phyloP scores from a whole-genome alignment of 1,139 yeast genomes.

The Yamadazyma jaroonii region DNA sequence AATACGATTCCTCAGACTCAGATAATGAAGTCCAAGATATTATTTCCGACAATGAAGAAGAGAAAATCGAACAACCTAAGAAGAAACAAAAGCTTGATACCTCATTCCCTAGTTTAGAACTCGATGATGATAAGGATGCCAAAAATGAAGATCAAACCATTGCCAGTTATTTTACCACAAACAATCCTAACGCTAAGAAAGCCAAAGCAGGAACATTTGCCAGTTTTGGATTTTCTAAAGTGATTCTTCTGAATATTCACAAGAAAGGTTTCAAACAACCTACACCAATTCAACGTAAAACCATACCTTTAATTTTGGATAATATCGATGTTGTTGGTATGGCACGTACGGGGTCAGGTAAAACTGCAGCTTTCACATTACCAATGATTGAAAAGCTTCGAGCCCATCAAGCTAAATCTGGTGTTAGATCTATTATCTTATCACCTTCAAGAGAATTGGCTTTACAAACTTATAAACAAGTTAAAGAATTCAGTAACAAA shows the following conservation, averaged over 20 bases:
- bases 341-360: slow-evolving; percentile 98
- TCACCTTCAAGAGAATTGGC: slow-evolving; percentile 97
- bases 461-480: slow-evolving; percentile 82
- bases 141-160: slow-evolving; percentile 19
- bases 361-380: slow-evolving; percentile 88
- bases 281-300: slow-evolving; percentile 95
- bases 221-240: slow-evolving; percentile 82
- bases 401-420: slow-evolving; percentile 78
- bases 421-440: slow-evolving; percentile 78
- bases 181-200: slow-evolving; percentile 51
- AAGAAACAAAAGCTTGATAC: slow-evolving; percentile 17
- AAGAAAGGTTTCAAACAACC: slow-evolving; percentile 93
- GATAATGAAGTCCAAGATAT: slow-evolving; percentile 55
- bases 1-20: slow-evolving; percentile 20
- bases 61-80: neutral
- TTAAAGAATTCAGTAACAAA: slow-evolving; percentile 83
- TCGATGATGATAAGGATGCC: slow-evolving; percentile 60
- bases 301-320: slow-evolving; percentile 86
- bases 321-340: slow-evolving; percentile 97
- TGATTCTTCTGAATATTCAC: slow-evolving; percentile 64
- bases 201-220: slow-evolving; percentile 84
- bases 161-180: slow-evolving; percentile 37
- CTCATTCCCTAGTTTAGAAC: slow-evolving; percentile 64
- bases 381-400: slow-evolving; percentile 87
- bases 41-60: slow-evolving; percentile 47